These are phyloP conservation scores for Lobosporangium transversale DNA, from an alignment of 192 early-diverging fungal genomes.

Conservation along the genomic window DNA sequence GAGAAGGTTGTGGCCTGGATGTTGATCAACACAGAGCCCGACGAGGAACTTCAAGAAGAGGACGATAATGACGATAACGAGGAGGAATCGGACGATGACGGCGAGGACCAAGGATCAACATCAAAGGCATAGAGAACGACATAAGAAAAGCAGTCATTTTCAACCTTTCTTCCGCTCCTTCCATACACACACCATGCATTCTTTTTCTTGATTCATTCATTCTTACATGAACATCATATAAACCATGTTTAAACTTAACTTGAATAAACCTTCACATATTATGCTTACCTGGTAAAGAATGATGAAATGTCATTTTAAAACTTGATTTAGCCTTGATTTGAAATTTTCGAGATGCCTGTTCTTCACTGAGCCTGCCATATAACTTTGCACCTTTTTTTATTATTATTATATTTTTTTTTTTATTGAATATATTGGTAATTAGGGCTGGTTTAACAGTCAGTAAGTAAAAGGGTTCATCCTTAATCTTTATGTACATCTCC, in stretches of 20 bases:
- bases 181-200: no score
- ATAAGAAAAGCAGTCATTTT: no score
- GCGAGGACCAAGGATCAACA: constrained; percentile 24
- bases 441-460: neutral
- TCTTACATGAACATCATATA: neutral
- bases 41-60: constrained; percentile 52
- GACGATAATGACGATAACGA: constrained; percentile 53
- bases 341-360: no score
- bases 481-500: no score
- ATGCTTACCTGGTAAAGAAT: constrained; percentile 52
- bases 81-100: constrained; percentile 15
- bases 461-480: neutral
- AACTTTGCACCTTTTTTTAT: no score
- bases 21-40: constrained; percentile 59
- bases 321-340: no score
- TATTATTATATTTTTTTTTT: no score
- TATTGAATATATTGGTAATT: no score
- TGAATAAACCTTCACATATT: constrained; percentile 52
- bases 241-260: constrained; percentile 30
- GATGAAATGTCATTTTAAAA: no score
- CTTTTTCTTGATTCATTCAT: no score
- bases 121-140: constrained; percentile 26
- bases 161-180: no score
- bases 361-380: no score
- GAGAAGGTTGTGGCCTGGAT: constrained; percentile 65